Base-by-base conservation (phyloP, 2,329 filamentous ascomycete genomes). In the Hypoxylon sp. region DNA sequence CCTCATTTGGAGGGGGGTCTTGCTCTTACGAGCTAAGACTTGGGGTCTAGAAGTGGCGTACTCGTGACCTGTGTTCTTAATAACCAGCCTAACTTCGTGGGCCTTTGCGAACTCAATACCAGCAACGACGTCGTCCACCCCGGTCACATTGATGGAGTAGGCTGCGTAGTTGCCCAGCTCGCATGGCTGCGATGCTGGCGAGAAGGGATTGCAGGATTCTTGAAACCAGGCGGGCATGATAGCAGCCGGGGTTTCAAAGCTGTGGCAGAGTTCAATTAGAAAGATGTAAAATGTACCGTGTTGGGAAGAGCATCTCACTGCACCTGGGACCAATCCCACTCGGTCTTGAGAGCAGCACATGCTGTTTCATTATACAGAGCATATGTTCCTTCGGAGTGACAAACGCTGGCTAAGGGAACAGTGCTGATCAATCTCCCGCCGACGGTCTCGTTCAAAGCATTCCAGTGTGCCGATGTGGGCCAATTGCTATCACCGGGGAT, bases 151-250 rank as follows among this genome's bases (percentile, higher is more conserved):
- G 49, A 83, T 77, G 9, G 79, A 75, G 59, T 83, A 83, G 9
- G 66, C 70, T 2, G 82, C 78, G 53, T 82, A 82, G 60, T 80
- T 83, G 5, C 84, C 84, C 7, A 85, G 62, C 0, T 75, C 70
- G 66, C 85, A 86, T 1, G 77, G 77, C 0, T 80, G 41, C 59
- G 74, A 63, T 76, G 81, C 69, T 67, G 81, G 32, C 6, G 77
- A 76, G 64, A 80, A 82, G 1, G 81, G 80, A 19, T 79, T 77
- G 60, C 81, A 83, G 36, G 74, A 77, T 25, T 76, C 70, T 50
- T 77, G 75, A 48, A 79, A 81, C 41, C 41, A 45, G n/a, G 41
- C 14, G 9, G 41, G 14, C 19, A 17, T n/a, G 2, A 45, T 45
- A 3, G n/a, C 41, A 3, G 19, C 41, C 17, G 41, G 41, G n/a